A percentile compares a stretch with the other conserved stretches of the same genome.
Conservation (phyloP, 805 yeast genomes). For the Tetrapisispora taiwanensis region DNA sequence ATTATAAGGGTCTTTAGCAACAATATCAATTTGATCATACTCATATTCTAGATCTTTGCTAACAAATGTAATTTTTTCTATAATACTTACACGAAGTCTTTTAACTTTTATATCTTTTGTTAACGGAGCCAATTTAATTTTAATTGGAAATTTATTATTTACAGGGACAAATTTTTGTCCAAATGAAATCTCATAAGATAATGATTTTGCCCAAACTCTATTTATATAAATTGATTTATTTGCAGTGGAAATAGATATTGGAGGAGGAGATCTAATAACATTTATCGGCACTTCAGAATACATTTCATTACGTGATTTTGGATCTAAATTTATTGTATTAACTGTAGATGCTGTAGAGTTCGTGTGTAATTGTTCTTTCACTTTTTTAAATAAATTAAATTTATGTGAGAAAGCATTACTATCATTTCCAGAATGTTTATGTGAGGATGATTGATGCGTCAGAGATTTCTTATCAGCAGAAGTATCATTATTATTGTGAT, state of each 20-base stretch:
- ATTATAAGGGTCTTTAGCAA: slow-evolving; percentile 24
- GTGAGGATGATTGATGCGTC: slow-evolving; percentile 3
- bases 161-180: slow-evolving; percentile 60
- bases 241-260: slow-evolving; percentile 29
- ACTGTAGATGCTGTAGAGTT: neutral
- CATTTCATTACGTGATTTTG: slow-evolving; percentile 6
- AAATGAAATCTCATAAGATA: slow-evolving; percentile 61
- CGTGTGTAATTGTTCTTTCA: slow-evolving; percentile 9
- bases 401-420: neutral
- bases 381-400: slow-evolving; percentile 11
- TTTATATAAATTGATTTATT: slow-evolving; percentile 72
- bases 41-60: slow-evolving; percentile 46
- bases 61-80: slow-evolving; percentile 56
- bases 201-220: slow-evolving; percentile 60
- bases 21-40: slow-evolving; percentile 39
- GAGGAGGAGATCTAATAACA: slow-evolving; percentile 35
- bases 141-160: slow-evolving; percentile 49
- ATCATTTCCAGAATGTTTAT: neutral
- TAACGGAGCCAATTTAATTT: slow-evolving; percentile 57
- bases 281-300: slow-evolving; percentile 26
- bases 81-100: slow-evolving; percentile 52
- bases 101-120: slow-evolving; percentile 52
- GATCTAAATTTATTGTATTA: neutral
- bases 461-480: neutral
- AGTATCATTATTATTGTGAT: neutral